Evolutionary conservation across 1,284 basidiomycete species (phyloP).

Genomic region (Trichosporon asahii): DNA sequence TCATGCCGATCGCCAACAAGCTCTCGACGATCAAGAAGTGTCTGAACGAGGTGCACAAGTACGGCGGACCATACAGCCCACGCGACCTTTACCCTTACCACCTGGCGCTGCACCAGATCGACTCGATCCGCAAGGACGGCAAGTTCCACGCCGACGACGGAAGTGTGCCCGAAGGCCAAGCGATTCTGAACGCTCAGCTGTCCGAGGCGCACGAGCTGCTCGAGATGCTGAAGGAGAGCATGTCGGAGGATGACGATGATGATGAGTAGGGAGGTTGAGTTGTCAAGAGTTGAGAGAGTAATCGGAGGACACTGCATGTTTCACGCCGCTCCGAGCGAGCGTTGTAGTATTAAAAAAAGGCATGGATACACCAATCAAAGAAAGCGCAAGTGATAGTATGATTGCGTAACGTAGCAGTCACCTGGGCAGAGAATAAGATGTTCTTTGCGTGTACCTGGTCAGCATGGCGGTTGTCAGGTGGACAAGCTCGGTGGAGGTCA

Average conservation of each 20-base stretch:
- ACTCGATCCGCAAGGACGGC: constrained; percentile 85
- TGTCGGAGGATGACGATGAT: constrained; percentile 48
- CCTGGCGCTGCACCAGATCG: constrained; percentile 91
- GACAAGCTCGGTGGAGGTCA: not conserved
- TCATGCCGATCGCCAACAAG: constrained; percentile 96
- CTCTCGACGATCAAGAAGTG: constrained; percentile 92
- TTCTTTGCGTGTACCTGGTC: no score
- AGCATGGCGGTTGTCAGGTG: not conserved
- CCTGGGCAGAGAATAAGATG: no score
- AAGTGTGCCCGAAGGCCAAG: constrained; percentile 88
- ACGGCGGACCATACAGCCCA: constrained; percentile 91
- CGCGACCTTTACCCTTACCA: constrained; percentile 97
- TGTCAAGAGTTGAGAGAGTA: not conserved
- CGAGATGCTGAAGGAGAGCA: constrained; percentile 63
- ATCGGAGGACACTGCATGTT: constrained; percentile 5
- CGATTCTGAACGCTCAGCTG: constrained; percentile 90
- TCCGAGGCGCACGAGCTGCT: constrained; percentile 94
- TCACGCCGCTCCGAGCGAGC: constrained; percentile 2
- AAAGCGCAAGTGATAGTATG: no score
- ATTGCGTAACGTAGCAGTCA: not conserved
- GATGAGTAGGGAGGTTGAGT: constrained; percentile 23
- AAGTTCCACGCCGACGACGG: constrained; percentile 74
- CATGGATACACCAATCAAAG: constrained; percentile 7
- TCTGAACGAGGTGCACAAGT: constrained; percentile 93
- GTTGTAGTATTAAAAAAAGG: constrained; percentile 12